phyloP scores from a whole-genome alignment of 768 basidiomycete genomes.

The Lactarius hatsudake region DNA sequence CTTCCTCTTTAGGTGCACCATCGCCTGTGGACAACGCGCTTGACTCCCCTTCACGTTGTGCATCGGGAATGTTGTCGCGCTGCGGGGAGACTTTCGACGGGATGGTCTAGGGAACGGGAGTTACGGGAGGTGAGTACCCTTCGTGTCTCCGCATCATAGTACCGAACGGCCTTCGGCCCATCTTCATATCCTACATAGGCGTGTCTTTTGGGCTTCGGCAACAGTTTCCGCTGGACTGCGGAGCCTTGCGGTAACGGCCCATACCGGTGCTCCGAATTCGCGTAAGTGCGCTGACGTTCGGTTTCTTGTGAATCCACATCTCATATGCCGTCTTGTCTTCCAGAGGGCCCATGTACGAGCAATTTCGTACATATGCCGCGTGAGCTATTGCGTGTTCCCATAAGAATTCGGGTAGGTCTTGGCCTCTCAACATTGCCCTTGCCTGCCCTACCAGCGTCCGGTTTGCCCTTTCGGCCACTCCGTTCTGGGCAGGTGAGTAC shows the following conservation, averaged over 20 bases:
- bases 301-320: background rate
- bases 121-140: too few species aligned
- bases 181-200: too few species aligned
- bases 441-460: background rate
- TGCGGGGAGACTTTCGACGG: too few species aligned
- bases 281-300: background rate
- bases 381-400: background rate
- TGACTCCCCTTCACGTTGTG: too few species aligned
- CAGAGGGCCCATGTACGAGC: background rate
- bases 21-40: too few species aligned
- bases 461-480: background rate
- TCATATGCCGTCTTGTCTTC: background rate
- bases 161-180: too few species aligned
- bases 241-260: background rate
- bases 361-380: background rate
- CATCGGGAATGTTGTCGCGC: too few species aligned
- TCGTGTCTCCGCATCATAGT: too few species aligned
- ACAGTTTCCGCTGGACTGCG: too few species aligned
- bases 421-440: background rate
- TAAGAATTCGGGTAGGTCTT: background rate
- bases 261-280: background rate
- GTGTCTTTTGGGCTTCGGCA: too few species aligned
- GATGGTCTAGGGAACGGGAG: too few species aligned
- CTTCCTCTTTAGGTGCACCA: too few species aligned
- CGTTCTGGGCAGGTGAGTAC: background rate